Conservation (phyloP, 2,329 filamentous ascomycete species). For the Trichoderma sp. region DNA sequence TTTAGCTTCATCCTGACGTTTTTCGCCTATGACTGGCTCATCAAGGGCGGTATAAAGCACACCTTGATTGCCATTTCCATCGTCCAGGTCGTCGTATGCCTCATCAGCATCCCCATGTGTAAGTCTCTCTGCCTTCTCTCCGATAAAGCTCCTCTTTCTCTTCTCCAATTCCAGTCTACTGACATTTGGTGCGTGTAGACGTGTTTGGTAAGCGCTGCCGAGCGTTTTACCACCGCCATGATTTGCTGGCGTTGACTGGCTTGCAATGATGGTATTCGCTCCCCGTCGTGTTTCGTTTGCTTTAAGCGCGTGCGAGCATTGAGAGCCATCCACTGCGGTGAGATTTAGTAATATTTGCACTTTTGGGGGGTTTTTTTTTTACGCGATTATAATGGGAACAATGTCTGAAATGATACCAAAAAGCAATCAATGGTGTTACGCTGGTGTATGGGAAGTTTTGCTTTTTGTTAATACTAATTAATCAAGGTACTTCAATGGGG, state of each 20-base stretch:
- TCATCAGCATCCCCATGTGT: slow-evolving; percentile 75
- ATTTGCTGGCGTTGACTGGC: slow-evolving; percentile 54
- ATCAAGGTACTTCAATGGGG: background rate
- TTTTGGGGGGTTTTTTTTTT: background rate
- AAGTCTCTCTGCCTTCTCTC: slow-evolving; percentile 43
- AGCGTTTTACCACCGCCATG: slow-evolving; percentile 71
- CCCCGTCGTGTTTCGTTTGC: background rate
- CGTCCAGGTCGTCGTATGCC: slow-evolving; percentile 75
- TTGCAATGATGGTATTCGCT: slow-evolving; percentile 28
- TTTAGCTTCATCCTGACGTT: slow-evolving; percentile 86
- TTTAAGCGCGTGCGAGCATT: background rate
- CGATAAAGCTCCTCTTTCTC: background rate
- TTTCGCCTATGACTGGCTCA: slow-evolving; percentile 80
- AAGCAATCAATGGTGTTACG: background rate
- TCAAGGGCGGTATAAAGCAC: slow-evolving; percentile 57
- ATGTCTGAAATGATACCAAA: slow-evolving; percentile 8
- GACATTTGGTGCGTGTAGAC: slow-evolving; percentile 47
- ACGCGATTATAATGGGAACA: background rate
- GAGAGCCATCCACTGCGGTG: background rate
- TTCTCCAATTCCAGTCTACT: background rate
- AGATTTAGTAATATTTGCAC: background rate
- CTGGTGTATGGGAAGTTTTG: background rate
- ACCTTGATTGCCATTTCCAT: slow-evolving; percentile 70
- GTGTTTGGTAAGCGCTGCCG: slow-evolving; percentile 75
- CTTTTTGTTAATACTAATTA: background rate